phyloP scores from a whole-genome alignment of 768 basidiomycete genomes.

The Coprinellus aureogranulatus region DNA sequence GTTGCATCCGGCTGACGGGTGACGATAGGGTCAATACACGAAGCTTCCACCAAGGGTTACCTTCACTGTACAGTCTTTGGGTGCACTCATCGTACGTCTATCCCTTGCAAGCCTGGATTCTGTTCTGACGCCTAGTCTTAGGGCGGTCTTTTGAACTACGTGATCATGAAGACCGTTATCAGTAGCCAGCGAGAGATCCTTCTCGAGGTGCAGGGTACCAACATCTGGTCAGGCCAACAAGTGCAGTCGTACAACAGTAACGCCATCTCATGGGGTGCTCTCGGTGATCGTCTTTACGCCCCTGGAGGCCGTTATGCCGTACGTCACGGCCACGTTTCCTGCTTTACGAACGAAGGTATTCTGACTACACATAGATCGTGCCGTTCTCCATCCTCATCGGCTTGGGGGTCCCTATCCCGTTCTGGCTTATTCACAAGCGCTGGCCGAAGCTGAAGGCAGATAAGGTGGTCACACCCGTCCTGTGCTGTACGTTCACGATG shows the following conservation, averaged over 20 bases:
- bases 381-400: slow-evolving; percentile 50
- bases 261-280: slow-evolving; percentile 59
- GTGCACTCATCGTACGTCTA: slow-evolving; percentile 51
- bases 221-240: slow-evolving; percentile 51
- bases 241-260: slow-evolving; percentile 43
- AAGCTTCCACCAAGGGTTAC: slow-evolving; percentile 66
- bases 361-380: slow-evolving; percentile 34
- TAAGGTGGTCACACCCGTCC: slow-evolving; percentile 49
- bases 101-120: background rate
- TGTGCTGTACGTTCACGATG: slow-evolving; percentile 30
- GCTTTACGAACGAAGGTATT: too few relatives aligned
- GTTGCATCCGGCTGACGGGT: background rate
- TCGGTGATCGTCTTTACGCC: slow-evolving; percentile 47
- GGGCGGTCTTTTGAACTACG: slow-evolving; percentile 41
- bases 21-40: slow-evolving; percentile 37
- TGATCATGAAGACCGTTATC: slow-evolving; percentile 60
- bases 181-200: slow-evolving; percentile 45
- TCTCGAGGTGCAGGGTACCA: slow-evolving; percentile 49
- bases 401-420: slow-evolving; percentile 52
- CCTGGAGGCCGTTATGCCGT: slow-evolving; percentile 47
- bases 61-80: slow-evolving; percentile 56
- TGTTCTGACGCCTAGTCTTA: slow-evolving; percentile 3
- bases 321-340: too few relatives aligned
- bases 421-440: slow-evolving; percentile 48
- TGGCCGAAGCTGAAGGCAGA: slow-evolving; percentile 49